Evolutionary conservation across 78 protist genomes (phyloP).

Genomic region (Cavenderia fasciculata): DNA sequence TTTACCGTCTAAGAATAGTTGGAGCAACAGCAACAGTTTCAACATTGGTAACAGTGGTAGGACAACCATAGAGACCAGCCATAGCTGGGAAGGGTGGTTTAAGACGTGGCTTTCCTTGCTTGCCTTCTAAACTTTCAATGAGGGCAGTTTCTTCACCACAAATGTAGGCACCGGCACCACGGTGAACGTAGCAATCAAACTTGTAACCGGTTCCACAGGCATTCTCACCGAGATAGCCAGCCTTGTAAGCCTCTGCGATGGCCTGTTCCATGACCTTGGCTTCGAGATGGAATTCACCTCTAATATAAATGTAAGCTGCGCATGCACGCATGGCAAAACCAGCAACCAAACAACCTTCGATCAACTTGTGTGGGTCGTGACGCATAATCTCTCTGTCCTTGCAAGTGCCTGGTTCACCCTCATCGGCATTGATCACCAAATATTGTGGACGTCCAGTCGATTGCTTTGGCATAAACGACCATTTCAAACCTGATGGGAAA

Average conservation of each 20-base stretch:
- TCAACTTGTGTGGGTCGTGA: slow-evolving; percentile 99
- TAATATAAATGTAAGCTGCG: slow-evolving; percentile 98
- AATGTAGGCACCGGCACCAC: slow-evolving; percentile 99
- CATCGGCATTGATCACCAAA: slow-evolving; percentile 99
- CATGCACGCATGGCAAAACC: slow-evolving; percentile 98
- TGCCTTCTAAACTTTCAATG: slow-evolving; percentile 97
- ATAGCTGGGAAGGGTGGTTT: slow-evolving; percentile 99
- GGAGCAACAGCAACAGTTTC: slow-evolving; percentile 99
- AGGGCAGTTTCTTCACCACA: slow-evolving; percentile 99
- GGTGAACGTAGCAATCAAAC: slow-evolving; percentile 95
- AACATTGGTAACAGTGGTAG: slow-evolving; percentile 99
- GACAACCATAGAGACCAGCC: slow-evolving; percentile 98
- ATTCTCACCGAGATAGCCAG: slow-evolving; percentile 96
- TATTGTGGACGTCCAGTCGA: slow-evolving; percentile 93
- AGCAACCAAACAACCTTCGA: slow-evolving; percentile 97
- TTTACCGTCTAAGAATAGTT: slow-evolving; percentile 93
- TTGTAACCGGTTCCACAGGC: slow-evolving; percentile 96
- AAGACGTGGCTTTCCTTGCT: slow-evolving; percentile 97
- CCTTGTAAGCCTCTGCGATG: slow-evolving; percentile 95
- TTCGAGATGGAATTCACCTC: slow-evolving; percentile 95
- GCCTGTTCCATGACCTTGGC: slow-evolving; percentile 90
- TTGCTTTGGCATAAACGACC: slow-evolving; percentile 87
- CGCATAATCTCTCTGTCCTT: slow-evolving; percentile 99
- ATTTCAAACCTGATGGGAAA: slow-evolving; percentile 99
- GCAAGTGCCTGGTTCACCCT: slow-evolving; percentile 99